A percentile compares a stretch with the other conserved stretches of the same genome.
These are phyloP conservation scores for Apiotrichum laibachii DNA, from an alignment of 1,284 basidiomycete species.

Conservation along the genomic window DNA sequence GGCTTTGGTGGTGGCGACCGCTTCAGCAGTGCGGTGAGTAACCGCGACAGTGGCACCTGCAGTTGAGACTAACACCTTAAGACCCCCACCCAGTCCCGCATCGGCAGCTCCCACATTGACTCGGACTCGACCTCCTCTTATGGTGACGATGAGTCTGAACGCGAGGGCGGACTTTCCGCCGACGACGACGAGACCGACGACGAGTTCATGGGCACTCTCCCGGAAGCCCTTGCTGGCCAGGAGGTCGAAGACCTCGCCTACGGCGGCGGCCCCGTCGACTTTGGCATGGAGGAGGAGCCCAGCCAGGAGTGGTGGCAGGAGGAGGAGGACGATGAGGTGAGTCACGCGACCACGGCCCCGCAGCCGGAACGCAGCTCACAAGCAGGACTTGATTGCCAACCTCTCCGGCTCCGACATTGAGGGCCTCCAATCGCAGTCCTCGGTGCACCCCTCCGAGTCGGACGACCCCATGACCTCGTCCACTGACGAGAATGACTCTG, in stretches of 20 bases:
- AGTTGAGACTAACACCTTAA: neutral
- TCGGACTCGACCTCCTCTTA: constrained; percentile 42
- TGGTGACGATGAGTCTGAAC: constrained; percentile 46
- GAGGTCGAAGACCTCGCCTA: constrained; percentile 49
- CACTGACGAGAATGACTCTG: constrained; percentile 31
- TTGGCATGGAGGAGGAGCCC: constrained; percentile 29
- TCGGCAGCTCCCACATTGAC: constrained; percentile 17
- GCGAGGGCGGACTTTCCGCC: constrained; percentile 18
- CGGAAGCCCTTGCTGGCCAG: constrained; percentile 43
- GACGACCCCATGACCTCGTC: constrained; percentile 35
- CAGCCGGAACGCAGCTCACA: neutral
- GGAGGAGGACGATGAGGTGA: constrained; percentile 40
- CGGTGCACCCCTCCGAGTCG: constrained; percentile 33
- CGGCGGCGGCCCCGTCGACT: constrained; percentile 36
- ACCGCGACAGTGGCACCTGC: too few species aligned
- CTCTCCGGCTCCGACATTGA: constrained; percentile 47
- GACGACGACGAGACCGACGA: constrained; percentile 31
- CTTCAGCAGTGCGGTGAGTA: constrained; percentile 22
- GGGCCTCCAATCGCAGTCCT: constrained; percentile 41
- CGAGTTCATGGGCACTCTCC: constrained; percentile 33
- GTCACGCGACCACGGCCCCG: neutral
- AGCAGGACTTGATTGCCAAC: constrained; percentile 34
- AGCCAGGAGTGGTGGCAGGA: constrained; percentile 28
- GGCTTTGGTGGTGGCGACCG: constrained; percentile 30
- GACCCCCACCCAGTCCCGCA: constrained; percentile 21